These are phyloP conservation scores for Zygosaccharomyces bisporus DNA, from an alignment of 805 yeast genomes.

Conservation along the genomic window DNA sequence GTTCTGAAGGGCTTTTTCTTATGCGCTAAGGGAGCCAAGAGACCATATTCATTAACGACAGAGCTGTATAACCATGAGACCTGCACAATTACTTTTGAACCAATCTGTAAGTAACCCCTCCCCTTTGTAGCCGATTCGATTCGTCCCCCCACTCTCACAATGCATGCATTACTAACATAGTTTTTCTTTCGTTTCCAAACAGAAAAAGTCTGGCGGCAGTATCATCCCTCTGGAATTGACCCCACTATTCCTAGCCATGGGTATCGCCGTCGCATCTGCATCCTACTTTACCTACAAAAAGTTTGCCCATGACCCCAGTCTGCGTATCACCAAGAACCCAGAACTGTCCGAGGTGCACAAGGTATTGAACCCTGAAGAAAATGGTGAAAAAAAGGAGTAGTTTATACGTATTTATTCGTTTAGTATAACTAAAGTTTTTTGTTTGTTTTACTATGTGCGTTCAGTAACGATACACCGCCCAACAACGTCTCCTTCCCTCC, in stretches of 20 bases:
- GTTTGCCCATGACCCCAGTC: constrained; percentile 44
- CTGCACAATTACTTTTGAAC: constrained; percentile 44
- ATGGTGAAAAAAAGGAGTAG: constrained; percentile 9
- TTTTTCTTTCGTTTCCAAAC: constrained; percentile 7
- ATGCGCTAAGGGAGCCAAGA: background rate
- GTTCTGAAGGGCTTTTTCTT: background rate
- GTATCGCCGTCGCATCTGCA: constrained; percentile 50
- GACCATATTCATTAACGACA: background rate
- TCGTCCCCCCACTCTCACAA: background rate
- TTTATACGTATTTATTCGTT: background rate
- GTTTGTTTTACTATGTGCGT: background rate
- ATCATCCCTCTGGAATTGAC: constrained; percentile 53
- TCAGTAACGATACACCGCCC: too few relatives aligned
- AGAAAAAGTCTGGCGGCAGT: constrained; percentile 38
- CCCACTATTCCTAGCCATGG: constrained; percentile 55
- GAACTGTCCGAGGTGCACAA: constrained; percentile 34
- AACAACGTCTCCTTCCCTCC: too few relatives aligned
- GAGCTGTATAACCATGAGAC: constrained; percentile 41
- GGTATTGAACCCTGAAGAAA: constrained; percentile 16
- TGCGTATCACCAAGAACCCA: constrained; percentile 49
- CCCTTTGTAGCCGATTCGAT: background rate
- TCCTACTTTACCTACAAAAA: constrained; percentile 51
- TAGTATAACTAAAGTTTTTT: background rate
- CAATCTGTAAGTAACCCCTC: constrained; percentile 43
- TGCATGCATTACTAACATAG: constrained; percentile 6